Evolutionary conservation across 2,329 filamentous ascomycete species (phyloP).

Genomic region (Colletotrichum liaoningense): DNA sequence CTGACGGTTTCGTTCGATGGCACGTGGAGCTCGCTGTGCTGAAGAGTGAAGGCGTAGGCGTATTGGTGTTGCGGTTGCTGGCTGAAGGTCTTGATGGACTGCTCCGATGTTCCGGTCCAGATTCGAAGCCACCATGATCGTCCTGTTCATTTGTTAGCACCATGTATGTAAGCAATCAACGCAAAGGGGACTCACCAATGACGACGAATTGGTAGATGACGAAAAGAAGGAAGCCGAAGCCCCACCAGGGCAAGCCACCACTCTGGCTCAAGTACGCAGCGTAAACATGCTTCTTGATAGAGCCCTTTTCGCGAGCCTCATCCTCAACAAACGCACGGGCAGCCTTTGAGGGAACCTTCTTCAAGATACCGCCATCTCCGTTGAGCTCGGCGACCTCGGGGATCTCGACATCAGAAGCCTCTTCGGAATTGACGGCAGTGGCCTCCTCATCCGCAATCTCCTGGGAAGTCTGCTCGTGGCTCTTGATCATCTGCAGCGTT

Average conservation of each 20-base stretch:
- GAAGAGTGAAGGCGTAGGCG: conserved; percentile 49
- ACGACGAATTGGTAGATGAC: conserved; percentile 64
- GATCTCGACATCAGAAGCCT: conserved; percentile 50
- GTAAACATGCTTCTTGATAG: conserved; percentile 77
- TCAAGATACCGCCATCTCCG: conserved; percentile 52
- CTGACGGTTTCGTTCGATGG: conserved; percentile 40
- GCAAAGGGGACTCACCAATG: conserved; percentile 55
- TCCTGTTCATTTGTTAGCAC: conserved; percentile 43
- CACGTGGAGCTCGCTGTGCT: conserved; percentile 56
- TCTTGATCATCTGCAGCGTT: conserved; percentile 67
- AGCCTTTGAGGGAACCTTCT: conserved; percentile 62
- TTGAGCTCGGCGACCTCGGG: conserved; percentile 47
- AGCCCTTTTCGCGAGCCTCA: conserved; percentile 77
- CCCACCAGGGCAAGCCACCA: conserved; percentile 73
- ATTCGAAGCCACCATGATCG: conserved; percentile 74
- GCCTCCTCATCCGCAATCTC: conserved; percentile 62
- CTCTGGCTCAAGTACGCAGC: conserved; percentile 73
- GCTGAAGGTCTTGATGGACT: conserved; percentile 40
- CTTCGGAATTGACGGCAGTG: conserved; percentile 67
- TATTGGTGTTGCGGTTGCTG: conserved; percentile 28
- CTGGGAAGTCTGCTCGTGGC: conserved; percentile 60
- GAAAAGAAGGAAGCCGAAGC: conserved; percentile 64
- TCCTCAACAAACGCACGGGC: conserved; percentile 82
- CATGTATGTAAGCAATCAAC: background rate
- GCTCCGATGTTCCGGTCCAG: conserved; percentile 65